Base-by-base conservation (phyloP, 179 eudicot species). In the Carnegiea gigantea region DNA sequence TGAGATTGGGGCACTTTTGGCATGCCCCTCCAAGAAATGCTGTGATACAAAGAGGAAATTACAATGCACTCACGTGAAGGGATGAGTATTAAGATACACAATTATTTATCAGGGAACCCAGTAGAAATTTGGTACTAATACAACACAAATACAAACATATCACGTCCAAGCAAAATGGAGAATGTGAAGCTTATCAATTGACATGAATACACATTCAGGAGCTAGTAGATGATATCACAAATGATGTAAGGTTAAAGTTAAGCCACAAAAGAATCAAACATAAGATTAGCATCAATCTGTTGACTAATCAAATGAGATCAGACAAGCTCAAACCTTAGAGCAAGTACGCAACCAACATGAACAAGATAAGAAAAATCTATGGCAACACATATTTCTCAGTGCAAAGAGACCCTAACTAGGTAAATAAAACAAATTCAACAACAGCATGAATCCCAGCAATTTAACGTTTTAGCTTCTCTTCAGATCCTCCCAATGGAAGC, bases 11-110 rank as follows among this genome's bases (percentile, higher is more conserved):
- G 93, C 88, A 86, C 91, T 92, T 90, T 93, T 92, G 76, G 98
- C 92, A 88, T 96, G 99, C 71, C 97, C 98, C 89, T 96, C 99
- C 97, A 96, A 88, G 82, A 92, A 96, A 92, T 94, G 99, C 99
- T 96, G 95, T 43, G 73, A 30, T 38, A 78, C 38, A 43, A 62
- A 18, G 14, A 57, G 43, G 20, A n/a, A 14, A 60, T n/a, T 68
- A 73, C 76, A 57, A 43, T 46, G 70, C 36, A 13, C 81, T 24
- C 20, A 28, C 5, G 68, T 48, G 36, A 46, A 48, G 40, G 17
- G 30, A 77, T 18, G 76, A 21, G 71, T 28, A 67, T 7, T 67
- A 67, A 38, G 28, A 75, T 46, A 49, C 15, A 83, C 67, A 44
- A 14, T 26, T 68, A 68, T 21, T 54, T n/a, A 24, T 20, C 38